Base-by-base conservation (phyloP, 176 grass and related monocot species). In the Neostapfia colusana region DNA sequence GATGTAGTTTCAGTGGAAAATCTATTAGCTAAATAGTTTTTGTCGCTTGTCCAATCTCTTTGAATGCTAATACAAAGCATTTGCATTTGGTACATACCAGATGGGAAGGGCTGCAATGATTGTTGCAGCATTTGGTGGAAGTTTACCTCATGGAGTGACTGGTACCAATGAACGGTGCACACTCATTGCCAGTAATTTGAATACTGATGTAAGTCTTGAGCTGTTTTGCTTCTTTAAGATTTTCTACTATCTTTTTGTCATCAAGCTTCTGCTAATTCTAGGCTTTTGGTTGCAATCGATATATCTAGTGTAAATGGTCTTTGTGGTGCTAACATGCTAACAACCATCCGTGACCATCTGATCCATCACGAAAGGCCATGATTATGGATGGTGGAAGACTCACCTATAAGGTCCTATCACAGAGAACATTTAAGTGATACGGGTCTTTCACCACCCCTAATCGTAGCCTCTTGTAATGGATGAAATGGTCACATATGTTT, bases 101-200 rank as follows among this genome's bases (percentile, higher is more conserved):
- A 93, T 90, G 85, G 91, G 88, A 51, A 90, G 88, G 79, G 88
- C 85, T 74, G 72, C 88, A 54, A 89, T 84, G 85, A 82, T 89
- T 81, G 87, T 87, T 35, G 87, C 91, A 85, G 91, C 89, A 76
- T 99, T 92, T 87, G 83, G 91, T 71, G 90, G 94, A 79, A 57
- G 75, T 21, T 83, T 93, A 67, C 91, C 91, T 65, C 79, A 80
- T 55, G 91, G 91, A 48, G 76, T 93, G 58, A 83, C 66, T 59
- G 94, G 83, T 82, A 81, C 90, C 72, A 93, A 97, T 41, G 94
- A 93, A 72, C 89, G 91, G 70, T 92, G 91, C 80, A 99, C 91
- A 48, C 79, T 99, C 18, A 87, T 99, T 77, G 89, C 90, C 67
- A 99, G 91, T 88, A 99, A 99, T 86, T 88, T 99, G 75, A 88